A percentile compares a stretch with the other conserved stretches of the same genome.
phyloP scores from a whole-genome alignment of 345 rosid genomes.

The Salix viminalis region DNA sequence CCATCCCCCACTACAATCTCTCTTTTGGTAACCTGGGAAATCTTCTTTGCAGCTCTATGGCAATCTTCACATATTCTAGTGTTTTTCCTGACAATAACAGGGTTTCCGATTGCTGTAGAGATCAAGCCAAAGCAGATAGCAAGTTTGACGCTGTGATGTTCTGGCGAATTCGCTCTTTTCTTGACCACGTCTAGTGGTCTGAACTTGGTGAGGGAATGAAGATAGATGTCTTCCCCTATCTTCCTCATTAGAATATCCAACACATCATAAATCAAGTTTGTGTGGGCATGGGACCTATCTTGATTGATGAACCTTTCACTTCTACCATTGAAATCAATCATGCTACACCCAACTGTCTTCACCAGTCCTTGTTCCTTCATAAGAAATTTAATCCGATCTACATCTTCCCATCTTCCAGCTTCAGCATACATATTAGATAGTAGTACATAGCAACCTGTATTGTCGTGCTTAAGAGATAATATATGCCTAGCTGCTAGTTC shows the following conservation, averaged over 20 bases:
- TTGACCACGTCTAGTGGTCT: constrained; percentile 30
- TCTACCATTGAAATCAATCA: constrained; percentile 35
- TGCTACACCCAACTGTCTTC: constrained; percentile 41
- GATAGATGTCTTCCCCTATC: constrained; percentile 36
- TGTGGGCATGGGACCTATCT: constrained; percentile 37
- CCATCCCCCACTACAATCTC: constrained; percentile 54
- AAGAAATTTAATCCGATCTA: constrained; percentile 39
- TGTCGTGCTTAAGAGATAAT: constrained; percentile 47
- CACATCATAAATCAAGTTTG: constrained; percentile 41
- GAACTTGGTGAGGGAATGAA: constrained; percentile 31
- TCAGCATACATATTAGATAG: constrained; percentile 72
- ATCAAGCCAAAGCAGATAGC: constrained; percentile 60
- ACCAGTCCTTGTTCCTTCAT: constrained; percentile 54
- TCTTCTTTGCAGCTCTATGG: constrained; percentile 50
- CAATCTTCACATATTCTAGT: constrained; percentile 66
- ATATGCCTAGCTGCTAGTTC: constrained; percentile 49
- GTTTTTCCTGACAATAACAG: constrained; percentile 52
- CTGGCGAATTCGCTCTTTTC: constrained; percentile 33
- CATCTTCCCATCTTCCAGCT: constrained; percentile 72
- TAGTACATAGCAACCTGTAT: constrained; percentile 69
- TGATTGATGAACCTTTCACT: constrained; percentile 45
- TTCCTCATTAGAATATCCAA: constrained; percentile 39
- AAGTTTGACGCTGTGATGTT: constrained; percentile 51
- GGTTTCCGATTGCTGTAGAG: constrained; percentile 43
- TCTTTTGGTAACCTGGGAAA: constrained; percentile 42